Evolutionary conservation across 2,329 filamentous ascomycete species (phyloP), one percentile per base, ranked within the genome.

Genomic region (Calonectria pseudoreteaudii): DNA sequence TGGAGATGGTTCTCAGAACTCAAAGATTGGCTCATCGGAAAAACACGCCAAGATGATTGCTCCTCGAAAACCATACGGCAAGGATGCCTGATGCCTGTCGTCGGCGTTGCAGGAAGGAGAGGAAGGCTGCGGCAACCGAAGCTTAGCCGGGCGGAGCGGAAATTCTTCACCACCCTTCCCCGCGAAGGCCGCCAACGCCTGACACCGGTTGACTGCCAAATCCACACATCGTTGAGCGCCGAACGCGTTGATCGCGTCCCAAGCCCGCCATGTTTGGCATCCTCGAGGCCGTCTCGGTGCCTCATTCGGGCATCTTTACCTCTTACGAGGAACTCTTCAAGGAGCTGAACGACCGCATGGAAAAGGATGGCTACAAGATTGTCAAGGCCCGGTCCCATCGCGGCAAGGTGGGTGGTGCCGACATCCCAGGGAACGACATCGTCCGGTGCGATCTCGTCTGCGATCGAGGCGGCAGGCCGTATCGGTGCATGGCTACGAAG

Each of bases 371-470:
- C 72, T 87, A 86, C 83, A 87, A 86, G 75, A 84, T 87, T 68
- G 86, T 87, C 81, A 87, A 87, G 78, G 82, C 84, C 36, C 82
- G 86, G 72, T 86, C 85, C 31, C 85, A 87, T 77, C 85, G 86
- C 73, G 82, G 83, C 72, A 83, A 85, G 66, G 82, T 86, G 72
- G 84, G 84, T 58, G 86, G 84, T 53, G 83, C 84, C 44, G 84
- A 85, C 76, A 81, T 84, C 67, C 84, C 84, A 62, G 82, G 82
- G n/a, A 86, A 86, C 77, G 85, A 86, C 53, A 86, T 87, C 67
- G 84, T 87, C 41, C 84, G 86, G 71, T 86, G 84, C 73, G 86
- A 87, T 78, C 83, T 87, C 3, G 86, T 87, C n/a, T 87, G 86
- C 78, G 84, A 87, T 75, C 84, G 86, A 58, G 86, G 86, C 64